Conservation (phyloP, 1,139 yeast species). For the Hyphopichia buzzinii region DNA sequence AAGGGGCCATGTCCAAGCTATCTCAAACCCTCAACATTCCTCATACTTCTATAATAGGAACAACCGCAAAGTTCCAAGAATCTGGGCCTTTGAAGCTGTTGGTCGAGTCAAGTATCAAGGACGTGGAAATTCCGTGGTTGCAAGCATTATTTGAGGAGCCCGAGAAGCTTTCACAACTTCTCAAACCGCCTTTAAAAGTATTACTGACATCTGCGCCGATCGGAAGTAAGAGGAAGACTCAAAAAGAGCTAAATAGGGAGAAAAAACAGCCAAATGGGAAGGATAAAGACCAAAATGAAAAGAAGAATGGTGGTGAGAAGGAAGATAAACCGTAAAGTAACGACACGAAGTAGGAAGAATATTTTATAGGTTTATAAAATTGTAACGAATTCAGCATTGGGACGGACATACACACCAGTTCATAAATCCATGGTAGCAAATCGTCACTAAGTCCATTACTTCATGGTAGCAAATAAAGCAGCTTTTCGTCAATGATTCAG, state of each 20-base stretch:
- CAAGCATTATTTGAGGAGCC: conserved; percentile 24
- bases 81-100: conserved; percentile 30
- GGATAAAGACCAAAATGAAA: not conserved
- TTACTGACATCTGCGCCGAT: conserved; percentile 44
- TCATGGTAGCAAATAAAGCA: too few relatives aligned
- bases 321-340: not conserved
- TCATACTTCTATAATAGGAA: conserved; percentile 29
- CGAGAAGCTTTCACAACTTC: conserved; percentile 10
- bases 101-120: conserved; percentile 29
- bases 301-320: conserved; percentile 1
- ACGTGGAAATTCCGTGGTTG: conserved; percentile 48
- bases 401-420: too few relatives aligned
- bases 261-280: conserved; percentile 4
- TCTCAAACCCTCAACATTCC: conserved; percentile 29
- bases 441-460: too few relatives aligned
- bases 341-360: not conserved
- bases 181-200: conserved; percentile 37
- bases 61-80: conserved; percentile 20
- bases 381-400: not conserved
- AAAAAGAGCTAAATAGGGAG: conserved; percentile 12
- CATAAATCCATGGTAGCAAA: too few relatives aligned
- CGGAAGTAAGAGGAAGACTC: conserved; percentile 20
- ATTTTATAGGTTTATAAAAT: not conserved
- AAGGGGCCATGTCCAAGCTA: conserved; percentile 38
- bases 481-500: too few relatives aligned